Evolutionary conservation across 2,329 filamentous ascomycete species (phyloP).

Genomic region (Helotiales sp.): DNA sequence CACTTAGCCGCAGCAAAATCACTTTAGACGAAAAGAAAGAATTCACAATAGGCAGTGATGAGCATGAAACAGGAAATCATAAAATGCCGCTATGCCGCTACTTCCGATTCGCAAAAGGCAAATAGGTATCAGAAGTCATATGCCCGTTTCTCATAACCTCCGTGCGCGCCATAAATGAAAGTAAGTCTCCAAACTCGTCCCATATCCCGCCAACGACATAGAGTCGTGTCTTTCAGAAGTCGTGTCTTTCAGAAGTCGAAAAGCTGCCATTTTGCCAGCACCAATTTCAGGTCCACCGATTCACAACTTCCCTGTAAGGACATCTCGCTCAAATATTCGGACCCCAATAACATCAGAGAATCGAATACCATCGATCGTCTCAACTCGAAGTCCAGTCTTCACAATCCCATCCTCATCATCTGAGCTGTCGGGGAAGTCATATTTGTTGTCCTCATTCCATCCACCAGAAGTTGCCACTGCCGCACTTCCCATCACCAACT

Average conservation of each 20-base stretch:
- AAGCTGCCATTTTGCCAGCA: too few species aligned
- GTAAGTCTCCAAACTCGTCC: too few species aligned
- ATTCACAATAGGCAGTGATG: too few species aligned
- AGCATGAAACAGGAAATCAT: background rate
- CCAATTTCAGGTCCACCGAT: constrained; percentile 25
- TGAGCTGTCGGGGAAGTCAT: constrained; percentile 31
- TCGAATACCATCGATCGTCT: constrained; percentile 47
- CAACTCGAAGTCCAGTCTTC: constrained; percentile 42
- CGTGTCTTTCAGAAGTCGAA: too few species aligned
- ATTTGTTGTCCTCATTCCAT: constrained; percentile 17
- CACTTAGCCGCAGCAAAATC: too few species aligned
- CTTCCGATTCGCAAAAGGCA: background rate
- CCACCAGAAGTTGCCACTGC: background rate
- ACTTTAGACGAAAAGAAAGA: too few species aligned
- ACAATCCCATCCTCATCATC: constrained; percentile 44
- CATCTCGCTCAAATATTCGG: constrained; percentile 63
- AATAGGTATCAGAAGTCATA: constrained; percentile 13
- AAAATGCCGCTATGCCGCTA: constrained; percentile 7
- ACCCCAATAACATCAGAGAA: constrained; percentile 55
- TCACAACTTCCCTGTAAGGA: constrained; percentile 51
- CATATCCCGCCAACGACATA: too few species aligned
- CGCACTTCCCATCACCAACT: constrained; percentile 9
- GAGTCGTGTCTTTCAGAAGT: too few species aligned
- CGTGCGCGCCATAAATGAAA: constrained; percentile 1
- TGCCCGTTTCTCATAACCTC: background rate